phyloP scores from a whole-genome alignment of 2,329 filamentous ascomycete species.

The Microcera coccophila region DNA sequence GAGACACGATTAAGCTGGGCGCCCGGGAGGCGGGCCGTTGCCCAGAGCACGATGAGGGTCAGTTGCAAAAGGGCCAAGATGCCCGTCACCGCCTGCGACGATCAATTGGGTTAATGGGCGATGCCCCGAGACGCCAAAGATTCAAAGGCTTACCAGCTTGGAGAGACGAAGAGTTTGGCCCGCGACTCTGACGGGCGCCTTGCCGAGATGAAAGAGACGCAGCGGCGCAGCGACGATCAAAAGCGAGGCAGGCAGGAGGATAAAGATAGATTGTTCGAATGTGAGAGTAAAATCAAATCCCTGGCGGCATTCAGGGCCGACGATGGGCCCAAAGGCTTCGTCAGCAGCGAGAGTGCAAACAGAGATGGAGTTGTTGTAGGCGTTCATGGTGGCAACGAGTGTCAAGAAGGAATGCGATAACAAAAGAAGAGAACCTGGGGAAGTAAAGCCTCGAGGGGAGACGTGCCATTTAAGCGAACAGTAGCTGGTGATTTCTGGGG shows the following conservation, averaged over 20 bases:
- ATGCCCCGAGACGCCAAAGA: neutral
- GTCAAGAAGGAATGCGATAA: too few relatives aligned
- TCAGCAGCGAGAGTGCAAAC: constrained; percentile 22
- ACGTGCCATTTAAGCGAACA: too few relatives aligned
- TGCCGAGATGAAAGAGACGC: constrained; percentile 27
- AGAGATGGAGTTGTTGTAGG: constrained; percentile 8
- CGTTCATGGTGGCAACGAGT: constrained; percentile 20
- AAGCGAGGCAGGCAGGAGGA: constrained; percentile 29
- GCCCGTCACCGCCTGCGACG: constrained; percentile 19
- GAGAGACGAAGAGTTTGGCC: constrained; percentile 21
- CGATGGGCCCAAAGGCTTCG: constrained; percentile 24
- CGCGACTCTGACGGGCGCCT: constrained; percentile 23
- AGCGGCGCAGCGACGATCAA: constrained; percentile 31
- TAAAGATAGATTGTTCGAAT: constrained; percentile 39
- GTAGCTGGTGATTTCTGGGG: too few relatives aligned
- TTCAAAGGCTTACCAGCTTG: constrained; percentile 25
- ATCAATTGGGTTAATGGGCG: constrained; percentile 2
- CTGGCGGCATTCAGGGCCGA: constrained; percentile 32
- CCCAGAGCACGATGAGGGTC: constrained; percentile 33
- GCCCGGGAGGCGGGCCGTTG: constrained; percentile 11
- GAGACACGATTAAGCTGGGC: constrained; percentile 26
- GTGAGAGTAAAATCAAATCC: constrained; percentile 50
- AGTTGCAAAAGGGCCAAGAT: constrained; percentile 32
- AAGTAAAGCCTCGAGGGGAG: too few relatives aligned
- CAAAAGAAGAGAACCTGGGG: too few relatives aligned